Percentiles rank a stretch among this genome's conserved stretches.
phyloP scores from a whole-genome alignment of 176 grass and related monocot genomes.

The Oryza punctata region DNA sequence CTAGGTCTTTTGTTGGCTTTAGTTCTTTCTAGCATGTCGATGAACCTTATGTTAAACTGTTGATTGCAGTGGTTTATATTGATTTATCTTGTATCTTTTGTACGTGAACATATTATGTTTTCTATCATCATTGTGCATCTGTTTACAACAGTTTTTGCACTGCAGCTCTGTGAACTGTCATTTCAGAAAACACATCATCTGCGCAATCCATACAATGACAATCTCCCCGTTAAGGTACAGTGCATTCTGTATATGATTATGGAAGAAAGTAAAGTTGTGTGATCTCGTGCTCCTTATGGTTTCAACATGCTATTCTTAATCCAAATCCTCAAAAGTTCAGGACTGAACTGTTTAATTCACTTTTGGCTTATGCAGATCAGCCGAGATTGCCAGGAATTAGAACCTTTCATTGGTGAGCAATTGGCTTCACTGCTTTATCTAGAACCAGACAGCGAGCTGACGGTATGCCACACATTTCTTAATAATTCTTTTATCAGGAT shows the following conservation, averaged over 20 bases:
- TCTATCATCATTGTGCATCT: slow-evolving; percentile 20
- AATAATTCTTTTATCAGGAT: neutral
- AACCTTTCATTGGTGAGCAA: slow-evolving; percentile 92
- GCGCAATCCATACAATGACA: slow-evolving; percentile 98
- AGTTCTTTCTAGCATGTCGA: neutral
- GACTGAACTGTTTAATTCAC: slow-evolving; percentile 19
- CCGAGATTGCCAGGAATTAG: slow-evolving; percentile 96
- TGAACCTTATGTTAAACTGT: neutral
- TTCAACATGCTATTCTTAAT: neutral
- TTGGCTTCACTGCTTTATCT: slow-evolving; percentile 95
- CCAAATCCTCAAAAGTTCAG: neutral
- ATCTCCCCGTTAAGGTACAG: slow-evolving; percentile 94
- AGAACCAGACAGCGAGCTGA: slow-evolving; percentile 91
- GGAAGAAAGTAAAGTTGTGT: neutral
- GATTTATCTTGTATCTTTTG: slow-evolving; percentile 15
- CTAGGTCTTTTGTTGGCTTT: slow-evolving; percentile 2
- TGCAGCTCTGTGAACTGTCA: slow-evolving; percentile 96
- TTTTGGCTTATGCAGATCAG: slow-evolving; percentile 75
- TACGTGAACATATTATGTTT: neutral
- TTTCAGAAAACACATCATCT: slow-evolving; percentile 99
- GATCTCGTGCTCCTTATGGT: neutral
- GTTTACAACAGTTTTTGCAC: slow-evolving; percentile 44
- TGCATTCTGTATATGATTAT: neutral
- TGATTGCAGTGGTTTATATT: neutral
- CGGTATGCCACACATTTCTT: slow-evolving; percentile 62